A percentile compares a stretch with the other conserved stretches of the same genome.
These are phyloP conservation scores for Auxenochlorella pyrenoidosa DNA, from an alignment of 139 green algal species.

Conservation along the genomic window DNA sequence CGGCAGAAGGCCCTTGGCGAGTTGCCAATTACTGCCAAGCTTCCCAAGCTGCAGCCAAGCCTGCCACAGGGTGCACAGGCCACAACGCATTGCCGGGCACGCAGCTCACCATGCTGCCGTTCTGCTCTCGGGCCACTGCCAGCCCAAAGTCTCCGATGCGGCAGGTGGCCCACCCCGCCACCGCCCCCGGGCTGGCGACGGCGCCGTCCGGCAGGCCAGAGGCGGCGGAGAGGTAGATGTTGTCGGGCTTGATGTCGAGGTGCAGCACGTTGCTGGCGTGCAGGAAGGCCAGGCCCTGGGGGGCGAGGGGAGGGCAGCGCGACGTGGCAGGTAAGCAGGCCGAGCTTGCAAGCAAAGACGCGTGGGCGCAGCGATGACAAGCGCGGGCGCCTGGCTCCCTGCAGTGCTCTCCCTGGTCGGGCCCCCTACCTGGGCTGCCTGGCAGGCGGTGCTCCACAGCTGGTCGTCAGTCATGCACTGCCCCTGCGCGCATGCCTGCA, in stretches of 20 bases:
- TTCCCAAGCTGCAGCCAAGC: not conserved
- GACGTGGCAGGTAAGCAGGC: too few relatives aligned
- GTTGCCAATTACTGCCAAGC: too few relatives aligned
- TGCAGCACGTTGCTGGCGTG: conserved; percentile 78
- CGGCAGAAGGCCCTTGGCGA: too few relatives aligned
- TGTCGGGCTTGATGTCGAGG: conserved; percentile 90
- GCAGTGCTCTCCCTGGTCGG: conserved; percentile 48
- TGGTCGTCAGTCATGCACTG: conserved; percentile 29
- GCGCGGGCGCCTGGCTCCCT: too few relatives aligned
- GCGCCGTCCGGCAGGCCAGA: not conserved
- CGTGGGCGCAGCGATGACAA: too few relatives aligned
- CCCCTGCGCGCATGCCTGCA: conserved; percentile 11
- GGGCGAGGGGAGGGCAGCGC: not conserved
- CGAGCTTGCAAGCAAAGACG: too few relatives aligned
- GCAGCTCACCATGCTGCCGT: conserved; percentile 21
- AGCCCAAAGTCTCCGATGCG: conserved; percentile 84
- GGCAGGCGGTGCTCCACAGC: conserved; percentile 13
- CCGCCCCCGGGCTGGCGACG: too few relatives aligned
- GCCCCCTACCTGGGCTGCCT: conserved; percentile 49
- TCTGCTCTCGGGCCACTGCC: conserved; percentile 53
- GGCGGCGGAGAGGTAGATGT: conserved; percentile 62
- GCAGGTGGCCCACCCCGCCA: conserved; percentile 42
- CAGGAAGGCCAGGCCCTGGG: conserved; percentile 71
- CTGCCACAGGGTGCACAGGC: not conserved
- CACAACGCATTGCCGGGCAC: not conserved